These are phyloP conservation scores for Gynostemma pentaphyllum DNA, from an alignment of 306 rosid genomes.

Conservation along the genomic window DNA sequence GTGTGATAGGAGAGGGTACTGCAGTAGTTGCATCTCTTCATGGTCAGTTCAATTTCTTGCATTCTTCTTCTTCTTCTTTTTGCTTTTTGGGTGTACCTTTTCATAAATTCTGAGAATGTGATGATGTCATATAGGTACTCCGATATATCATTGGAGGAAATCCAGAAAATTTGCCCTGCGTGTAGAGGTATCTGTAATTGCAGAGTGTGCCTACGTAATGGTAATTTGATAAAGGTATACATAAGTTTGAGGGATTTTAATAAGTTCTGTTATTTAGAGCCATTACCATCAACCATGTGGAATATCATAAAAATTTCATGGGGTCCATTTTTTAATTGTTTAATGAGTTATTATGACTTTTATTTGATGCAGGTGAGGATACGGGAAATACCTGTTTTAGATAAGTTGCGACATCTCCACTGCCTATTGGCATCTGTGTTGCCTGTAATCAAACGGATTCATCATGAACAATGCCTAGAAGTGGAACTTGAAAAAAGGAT, in stretches of 20 bases:
- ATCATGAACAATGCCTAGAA: slow-evolving; percentile 68
- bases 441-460: slow-evolving; percentile 82
- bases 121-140: slow-evolving; percentile 48
- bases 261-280: slow-evolving; percentile 1
- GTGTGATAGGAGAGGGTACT: slow-evolving; percentile 90
- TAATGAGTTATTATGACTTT: slow-evolving; percentile 9
- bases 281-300: slow-evolving; percentile 10
- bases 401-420: slow-evolving; percentile 73
- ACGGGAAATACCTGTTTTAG: slow-evolving; percentile 67
- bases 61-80: neutral
- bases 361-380: slow-evolving; percentile 60
- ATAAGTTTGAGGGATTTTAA: neutral
- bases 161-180: slow-evolving; percentile 79
- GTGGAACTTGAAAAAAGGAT: slow-evolving; percentile 79
- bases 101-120: slow-evolving; percentile 9
- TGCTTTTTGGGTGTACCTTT: neutral
- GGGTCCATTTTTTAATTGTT: neutral
- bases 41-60: slow-evolving; percentile 37
- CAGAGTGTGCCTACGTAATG: slow-evolving; percentile 67
- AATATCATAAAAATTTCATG: neutral
- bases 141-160: slow-evolving; percentile 53
- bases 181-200: slow-evolving; percentile 87
- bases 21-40: slow-evolving; percentile 54
- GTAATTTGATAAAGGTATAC: slow-evolving; percentile 79
- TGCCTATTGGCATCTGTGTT: slow-evolving; percentile 72